Percentiles rank a stretch among this genome's conserved stretches.
These are phyloP conservation scores for Xerocomellus chrysenteron DNA, from an alignment of 768 basidiomycete genomes.

Conservation along the genomic window DNA sequence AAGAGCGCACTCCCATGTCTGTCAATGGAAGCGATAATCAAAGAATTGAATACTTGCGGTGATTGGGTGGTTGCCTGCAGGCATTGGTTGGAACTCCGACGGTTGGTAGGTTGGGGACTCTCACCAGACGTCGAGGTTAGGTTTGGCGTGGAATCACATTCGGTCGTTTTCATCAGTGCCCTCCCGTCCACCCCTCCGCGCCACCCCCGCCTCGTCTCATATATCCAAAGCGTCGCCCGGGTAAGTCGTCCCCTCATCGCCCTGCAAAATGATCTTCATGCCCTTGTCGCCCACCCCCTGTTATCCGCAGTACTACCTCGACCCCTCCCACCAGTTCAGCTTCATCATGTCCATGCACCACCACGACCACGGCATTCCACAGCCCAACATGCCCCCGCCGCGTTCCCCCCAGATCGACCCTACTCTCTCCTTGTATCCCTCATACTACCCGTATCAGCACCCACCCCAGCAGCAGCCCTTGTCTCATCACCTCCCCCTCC, in stretches of 20 bases:
- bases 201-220: neutral
- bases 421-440: slow-evolving; percentile 61
- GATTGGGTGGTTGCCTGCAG: neutral
- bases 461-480: slow-evolving; percentile 47
- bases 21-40: too few species aligned
- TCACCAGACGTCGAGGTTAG: too few species aligned
- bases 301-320: slow-evolving; percentile 23
- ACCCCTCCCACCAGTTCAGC: slow-evolving; percentile 38
- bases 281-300: slow-evolving; percentile 19
- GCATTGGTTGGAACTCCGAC: neutral
- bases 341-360: slow-evolving; percentile 43
- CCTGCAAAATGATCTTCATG: slow-evolving; percentile 17
- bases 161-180: too few species aligned
- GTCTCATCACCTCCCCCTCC: slow-evolving; percentile 54
- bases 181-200: too few species aligned
- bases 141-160: too few species aligned
- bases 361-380: slow-evolving; percentile 42
- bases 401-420: slow-evolving; percentile 71
- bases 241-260: slow-evolving; percentile 5
- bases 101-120: too few species aligned
- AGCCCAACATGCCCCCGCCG: slow-evolving; percentile 42
- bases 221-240: neutral
- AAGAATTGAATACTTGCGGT: neutral
- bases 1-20: too few species aligned
- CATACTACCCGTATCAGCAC: slow-evolving; percentile 59